Evolutionary conservation across 306 rosid species (phyloP), one percentile per base, ranked within the genome.

Genomic region (Cucurbita maxima): DNA sequence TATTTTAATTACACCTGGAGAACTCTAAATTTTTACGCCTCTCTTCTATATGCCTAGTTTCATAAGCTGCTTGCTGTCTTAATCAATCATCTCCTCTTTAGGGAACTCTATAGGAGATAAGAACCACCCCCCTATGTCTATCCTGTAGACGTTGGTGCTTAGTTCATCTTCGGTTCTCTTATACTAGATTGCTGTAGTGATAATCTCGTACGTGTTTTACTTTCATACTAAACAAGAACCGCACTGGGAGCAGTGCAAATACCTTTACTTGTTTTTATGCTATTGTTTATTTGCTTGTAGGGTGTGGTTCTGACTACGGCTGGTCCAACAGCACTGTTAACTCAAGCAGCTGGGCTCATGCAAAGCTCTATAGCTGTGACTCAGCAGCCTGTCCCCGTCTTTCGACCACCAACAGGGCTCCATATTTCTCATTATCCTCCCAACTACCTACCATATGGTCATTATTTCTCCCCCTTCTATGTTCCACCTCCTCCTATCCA

Each of bases 311-410:
- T 88, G 76, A 83, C 98, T 73, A 80, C 95, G 10, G 83, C 91
- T 7, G 87, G 97, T 80, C 88, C 90, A 20, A 68, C 95, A 8
- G 90, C 97, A 13, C 80, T 89, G 76, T 87, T 75, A 56, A 87
- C 96, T 76, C 99, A 94, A 82, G 91, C 95, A 75, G 78, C 99
- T 34, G 97, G 97, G 58, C 85, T 86, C 41, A 85, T 94, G 96
- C 99, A 90, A 79, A 94, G 88, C 82, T 87, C 98, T 62, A 80
- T 94, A 80, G 82, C 90, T 40, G 87, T 86, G 60, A 86, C 96
- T 58, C 99, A 94, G 87, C 98, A 89, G 79, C 92, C 95, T 40
- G 84, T 94, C 55, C 88, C 95, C 13, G 91, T 89, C 74, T 94
- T 89, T 74, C 90, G 99, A 58, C 87, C 97, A 2, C 90, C 96